phyloP scores from a whole-genome alignment of 139 green algal genomes.

The Chlamydomonas sphaeroides region DNA sequence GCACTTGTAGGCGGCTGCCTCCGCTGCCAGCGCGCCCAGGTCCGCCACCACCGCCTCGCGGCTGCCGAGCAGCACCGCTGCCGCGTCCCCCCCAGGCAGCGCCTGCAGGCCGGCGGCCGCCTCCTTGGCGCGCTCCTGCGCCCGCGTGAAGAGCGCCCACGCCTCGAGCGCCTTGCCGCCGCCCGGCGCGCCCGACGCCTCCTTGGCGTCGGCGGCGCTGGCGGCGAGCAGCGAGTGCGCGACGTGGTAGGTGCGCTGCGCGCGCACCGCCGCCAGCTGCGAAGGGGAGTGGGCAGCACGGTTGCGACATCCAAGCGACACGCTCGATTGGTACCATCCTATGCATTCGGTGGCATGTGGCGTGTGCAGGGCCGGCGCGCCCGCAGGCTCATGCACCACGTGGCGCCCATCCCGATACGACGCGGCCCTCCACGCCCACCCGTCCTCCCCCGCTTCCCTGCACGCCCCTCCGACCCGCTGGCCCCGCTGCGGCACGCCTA shows the following conservation, averaged over 20 bases:
- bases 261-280: conserved; percentile 59
- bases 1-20: conserved; percentile 47
- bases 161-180: conserved; percentile 64
- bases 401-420: no score
- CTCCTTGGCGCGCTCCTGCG: conserved; percentile 52
- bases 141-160: conserved; percentile 67
- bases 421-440: neutral
- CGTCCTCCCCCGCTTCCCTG: no score
- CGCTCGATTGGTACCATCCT: no score
- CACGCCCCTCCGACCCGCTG: neutral
- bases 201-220: neutral
- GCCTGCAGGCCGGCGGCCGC: conserved; percentile 29
- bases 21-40: neutral
- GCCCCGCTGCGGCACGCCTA: neutral
- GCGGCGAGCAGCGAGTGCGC: conserved; percentile 66
- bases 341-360: no score
- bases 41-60: conserved; percentile 31
- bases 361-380: no score
- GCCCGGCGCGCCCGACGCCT: neutral
- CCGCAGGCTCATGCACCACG: no score
- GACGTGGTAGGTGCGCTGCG: conserved; percentile 61
- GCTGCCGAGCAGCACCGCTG: conserved; percentile 4
- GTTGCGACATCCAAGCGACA: no score
- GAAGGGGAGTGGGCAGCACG: neutral
- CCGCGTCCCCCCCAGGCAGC: neutral